Percentiles rank a stretch among this genome's conserved stretches.
Evolutionary conservation across 2,329 filamentous ascomycete species (phyloP).

Genomic region (Ophiostoma angusticollis): DNA sequence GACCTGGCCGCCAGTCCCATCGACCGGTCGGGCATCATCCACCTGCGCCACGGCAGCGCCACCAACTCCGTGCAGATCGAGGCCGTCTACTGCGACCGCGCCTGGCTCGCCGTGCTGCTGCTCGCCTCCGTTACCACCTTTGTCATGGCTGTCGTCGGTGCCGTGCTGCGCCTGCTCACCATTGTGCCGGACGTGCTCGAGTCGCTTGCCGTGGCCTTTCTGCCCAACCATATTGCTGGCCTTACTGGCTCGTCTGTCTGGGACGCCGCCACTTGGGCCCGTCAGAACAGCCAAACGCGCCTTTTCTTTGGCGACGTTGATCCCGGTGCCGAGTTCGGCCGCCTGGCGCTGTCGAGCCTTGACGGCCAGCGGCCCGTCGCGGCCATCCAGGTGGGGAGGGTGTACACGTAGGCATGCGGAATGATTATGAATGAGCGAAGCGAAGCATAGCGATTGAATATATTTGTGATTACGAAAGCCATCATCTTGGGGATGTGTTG

Average conservation of each 20-base stretch:
- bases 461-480: no score
- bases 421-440: no score
- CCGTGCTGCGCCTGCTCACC: neutral
- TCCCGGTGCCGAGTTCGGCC: neutral
- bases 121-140: slow-evolving; percentile 1
- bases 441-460: no score
- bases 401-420: slow-evolving; percentile 1
- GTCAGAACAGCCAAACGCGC: neutral
- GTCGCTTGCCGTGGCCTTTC: slow-evolving; percentile 4
- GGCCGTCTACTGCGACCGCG: slow-evolving; percentile 2
- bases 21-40: neutral
- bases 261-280: neutral
- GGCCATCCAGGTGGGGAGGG: neutral
- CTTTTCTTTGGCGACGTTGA: slow-evolving; percentile 3
- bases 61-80: neutral
- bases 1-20: neutral
- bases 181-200: slow-evolving; percentile 9
- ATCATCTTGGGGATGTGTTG: no score
- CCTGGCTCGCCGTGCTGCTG: slow-evolving; percentile 5
- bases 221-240: slow-evolving; percentile 2
- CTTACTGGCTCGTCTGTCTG: neutral
- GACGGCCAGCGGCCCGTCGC: neutral
- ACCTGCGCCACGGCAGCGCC: neutral
- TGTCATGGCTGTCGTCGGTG: slow-evolving; percentile 1
- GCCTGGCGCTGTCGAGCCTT: slow-evolving; percentile 1